Evolutionary conservation across 352 stramenopile species (phyloP), one percentile per base, ranked within the genome.

Genomic region (Globisporangium perplexum): DNA sequence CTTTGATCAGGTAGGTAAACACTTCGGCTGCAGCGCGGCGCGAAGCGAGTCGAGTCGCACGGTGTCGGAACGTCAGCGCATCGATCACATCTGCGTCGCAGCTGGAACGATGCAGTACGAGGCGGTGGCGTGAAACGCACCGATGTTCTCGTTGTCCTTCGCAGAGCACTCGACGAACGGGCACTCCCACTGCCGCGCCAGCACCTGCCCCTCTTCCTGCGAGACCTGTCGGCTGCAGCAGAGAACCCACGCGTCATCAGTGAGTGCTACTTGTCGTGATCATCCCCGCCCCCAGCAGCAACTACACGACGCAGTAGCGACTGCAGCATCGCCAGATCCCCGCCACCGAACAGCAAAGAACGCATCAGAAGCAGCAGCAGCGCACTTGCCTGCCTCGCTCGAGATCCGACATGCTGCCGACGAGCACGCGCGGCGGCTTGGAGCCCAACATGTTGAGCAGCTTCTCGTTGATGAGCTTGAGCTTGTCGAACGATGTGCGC

Each of bases 101-200:
- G n/a, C n/a, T n/a, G n/a, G n/a, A n/a, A n/a, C n/a, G n/a, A n/a
- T n/a, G n/a, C n/a, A n/a, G n/a, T n/a, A n/a, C n/a, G n/a, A n/a
- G n/a, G n/a, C 31, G 17, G 12, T 31, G 43, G 18, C 8, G 2
- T 14, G n/a, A n/a, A n/a, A 86, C 81, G 63, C 69, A 94, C 83
- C 91, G 60, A 96, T 93, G 66, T 95, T 96, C 60, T 90, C 79
- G 59, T 91, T 93, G 71, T 90, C 76, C 65, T 94, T 94, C 49
- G 86, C 88, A n/a, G 89, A 97, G 62, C 90, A 98, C 74, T 98
- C 95, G 42, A 98, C 81, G 59, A 98, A 98, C 2, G 95, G 95
- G 28, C 96, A 93, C 52, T 92, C 74, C 88, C 86, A 98, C 47
- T 83, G 84, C 47, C 91, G 77, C 24, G 95, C 94, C 31, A 98